phyloP scores from a whole-genome alignment of 2,329 filamentous ascomycete species.

The Penicillium concentricum region DNA sequence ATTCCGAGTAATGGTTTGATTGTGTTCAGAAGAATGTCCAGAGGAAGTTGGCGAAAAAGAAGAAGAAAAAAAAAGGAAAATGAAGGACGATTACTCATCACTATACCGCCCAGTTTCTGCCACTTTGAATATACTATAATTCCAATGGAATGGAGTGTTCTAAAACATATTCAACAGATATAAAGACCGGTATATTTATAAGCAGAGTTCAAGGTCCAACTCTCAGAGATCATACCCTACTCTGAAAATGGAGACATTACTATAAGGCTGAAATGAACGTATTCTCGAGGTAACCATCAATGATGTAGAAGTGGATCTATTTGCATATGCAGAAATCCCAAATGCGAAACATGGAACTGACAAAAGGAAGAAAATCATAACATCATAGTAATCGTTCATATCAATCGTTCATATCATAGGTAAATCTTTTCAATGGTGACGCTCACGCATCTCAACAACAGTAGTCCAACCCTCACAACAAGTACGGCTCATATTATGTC shows the following conservation, averaged over 20 bases:
- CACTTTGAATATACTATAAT: background rate
- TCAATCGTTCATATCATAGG: background rate
- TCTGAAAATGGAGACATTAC: no score
- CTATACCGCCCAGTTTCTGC: background rate
- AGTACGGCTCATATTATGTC: conserved; percentile 65
- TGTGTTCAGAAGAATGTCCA: background rate
- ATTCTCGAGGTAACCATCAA: background rate
- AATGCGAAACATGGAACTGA: background rate
- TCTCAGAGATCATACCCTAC: no score
- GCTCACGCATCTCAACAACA: conserved; percentile 65
- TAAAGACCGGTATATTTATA: no score
- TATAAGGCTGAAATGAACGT: no score
- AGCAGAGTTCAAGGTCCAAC: no score
- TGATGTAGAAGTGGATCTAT: background rate
- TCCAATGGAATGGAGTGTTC: no score
- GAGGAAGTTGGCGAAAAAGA: background rate
- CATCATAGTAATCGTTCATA: conserved; percentile 1
- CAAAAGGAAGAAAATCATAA: background rate
- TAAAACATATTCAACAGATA: no score
- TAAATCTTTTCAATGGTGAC: conserved; percentile 36
- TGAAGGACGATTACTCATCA: background rate
- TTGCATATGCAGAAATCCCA: background rate
- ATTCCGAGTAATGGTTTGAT: background rate
- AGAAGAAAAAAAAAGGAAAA: background rate
- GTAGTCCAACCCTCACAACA: conserved; percentile 70